Evolutionary conservation across 169 alveolate species (phyloP).

Genomic region (Theileria equi): DNA sequence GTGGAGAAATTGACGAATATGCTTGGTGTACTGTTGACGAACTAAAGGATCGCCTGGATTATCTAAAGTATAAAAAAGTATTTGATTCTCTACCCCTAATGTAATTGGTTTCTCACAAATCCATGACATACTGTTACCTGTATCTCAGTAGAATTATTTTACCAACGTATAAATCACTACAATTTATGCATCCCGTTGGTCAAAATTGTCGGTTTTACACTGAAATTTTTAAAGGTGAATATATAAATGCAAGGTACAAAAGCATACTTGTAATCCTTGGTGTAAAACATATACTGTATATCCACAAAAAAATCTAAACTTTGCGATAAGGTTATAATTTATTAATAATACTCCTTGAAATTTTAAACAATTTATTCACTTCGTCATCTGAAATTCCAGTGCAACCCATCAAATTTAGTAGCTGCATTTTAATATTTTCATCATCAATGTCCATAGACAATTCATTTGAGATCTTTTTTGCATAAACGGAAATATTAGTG

Average conservation of each 20-base stretch:
- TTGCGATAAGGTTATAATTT: background rate
- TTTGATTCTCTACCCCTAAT: slow-evolving; percentile 17
- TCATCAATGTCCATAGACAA: background rate
- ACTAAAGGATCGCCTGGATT: slow-evolving; percentile 20
- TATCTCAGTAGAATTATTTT: too few species aligned
- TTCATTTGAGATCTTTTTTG: background rate
- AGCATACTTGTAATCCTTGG: background rate
- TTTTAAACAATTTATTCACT: background rate
- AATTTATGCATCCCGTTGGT: too few species aligned
- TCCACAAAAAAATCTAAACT: background rate
- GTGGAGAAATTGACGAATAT: slow-evolving; percentile 58
- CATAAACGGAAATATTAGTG: slow-evolving; percentile 22
- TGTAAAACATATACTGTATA: background rate
- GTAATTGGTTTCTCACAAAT: background rate
- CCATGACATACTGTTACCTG: too few species aligned
- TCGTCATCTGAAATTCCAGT: slow-evolving; percentile 4
- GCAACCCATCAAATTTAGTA: slow-evolving; percentile 41
- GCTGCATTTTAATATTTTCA: slow-evolving; percentile 16
- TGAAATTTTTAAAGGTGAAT: background rate
- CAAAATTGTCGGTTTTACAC: too few species aligned
- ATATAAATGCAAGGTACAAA: slow-evolving; percentile 15
- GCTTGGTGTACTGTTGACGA: slow-evolving; percentile 76
- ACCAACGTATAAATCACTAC: too few species aligned
- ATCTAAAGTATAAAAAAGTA: slow-evolving; percentile 1
- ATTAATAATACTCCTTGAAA: background rate